phyloP scores from a whole-genome alignment of 352 stramenopile species.

The Pythium rhizo-oryzae region DNA sequence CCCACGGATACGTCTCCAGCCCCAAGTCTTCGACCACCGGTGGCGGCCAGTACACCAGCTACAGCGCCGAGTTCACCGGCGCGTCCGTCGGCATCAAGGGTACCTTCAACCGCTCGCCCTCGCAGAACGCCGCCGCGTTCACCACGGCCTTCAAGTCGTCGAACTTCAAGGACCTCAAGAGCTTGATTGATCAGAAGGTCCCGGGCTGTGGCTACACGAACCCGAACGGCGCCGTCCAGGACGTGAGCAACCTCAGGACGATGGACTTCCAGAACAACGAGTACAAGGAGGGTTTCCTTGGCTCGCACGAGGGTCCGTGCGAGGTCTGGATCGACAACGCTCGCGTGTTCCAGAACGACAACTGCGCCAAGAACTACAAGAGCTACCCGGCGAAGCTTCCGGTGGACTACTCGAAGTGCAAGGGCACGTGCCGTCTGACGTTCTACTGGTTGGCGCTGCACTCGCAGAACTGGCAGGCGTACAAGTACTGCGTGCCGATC shows the following conservation, averaged over 20 bases:
- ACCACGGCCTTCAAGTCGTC: conserved; percentile 15
- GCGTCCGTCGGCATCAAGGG: conserved; percentile 26
- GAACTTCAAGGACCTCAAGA: conserved; percentile 13
- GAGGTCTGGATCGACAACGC: conserved; percentile 35
- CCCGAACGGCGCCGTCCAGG: conserved; percentile 20
- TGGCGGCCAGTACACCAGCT: conserved; percentile 30
- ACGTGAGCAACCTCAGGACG: conserved; percentile 30
- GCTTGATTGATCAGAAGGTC: conserved; percentile 7
- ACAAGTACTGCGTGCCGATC: conserved; percentile 36
- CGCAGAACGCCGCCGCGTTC: conserved; percentile 14
- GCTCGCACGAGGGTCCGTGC: conserved; percentile 32
- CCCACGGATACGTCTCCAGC: conserved; percentile 34
- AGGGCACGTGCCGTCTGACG: conserved; percentile 37
- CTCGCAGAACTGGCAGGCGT: conserved; percentile 34
- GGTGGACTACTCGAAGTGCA: conserved; percentile 55
- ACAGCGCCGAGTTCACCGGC: conserved; percentile 36
- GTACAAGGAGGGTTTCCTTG: conserved; percentile 50
- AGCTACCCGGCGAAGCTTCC: conserved; percentile 42
- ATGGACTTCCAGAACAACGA: conserved; percentile 47
- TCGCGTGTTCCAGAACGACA: conserved; percentile 36
- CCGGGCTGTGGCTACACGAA: conserved; percentile 1
- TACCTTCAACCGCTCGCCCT: conserved; percentile 30
- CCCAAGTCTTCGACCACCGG: conserved; percentile 28
- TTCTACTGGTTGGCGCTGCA: conserved; percentile 43
- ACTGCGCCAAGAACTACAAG: conserved; percentile 47